Base-by-base conservation (phyloP, 495 filamentous ascomycete genomes). In the Elasticomyces elasticus region DNA sequence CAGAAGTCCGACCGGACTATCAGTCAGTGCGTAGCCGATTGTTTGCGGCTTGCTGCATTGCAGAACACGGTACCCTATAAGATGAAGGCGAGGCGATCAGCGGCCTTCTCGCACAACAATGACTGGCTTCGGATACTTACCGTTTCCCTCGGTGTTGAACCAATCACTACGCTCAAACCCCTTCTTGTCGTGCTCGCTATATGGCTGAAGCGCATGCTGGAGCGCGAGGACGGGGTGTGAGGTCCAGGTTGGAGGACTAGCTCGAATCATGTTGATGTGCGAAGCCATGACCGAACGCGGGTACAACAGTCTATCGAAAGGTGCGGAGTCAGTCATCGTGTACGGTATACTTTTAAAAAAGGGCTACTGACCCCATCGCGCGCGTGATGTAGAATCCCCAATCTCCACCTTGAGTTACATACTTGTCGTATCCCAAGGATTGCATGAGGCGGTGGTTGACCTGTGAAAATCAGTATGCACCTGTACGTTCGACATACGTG, bases 361-460 rank as follows among this genome's bases (percentile, higher is more conserved):
- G n/a, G n/a, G n/a, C n/a, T n/a, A n/a, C n/a, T n/a, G n/a, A n/a
- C 2, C 74, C 79, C 9, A 88, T 70, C 15, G 69, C 58, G 31
- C 84, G 76, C 30, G 79, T 78, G 45, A 87, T 79, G 56, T 73
- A 70, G 51, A 69, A 80, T 27, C 83, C 85, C 78, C 81, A 83
- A 62, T 87, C 84, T 45, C 84, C 82, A 38, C 78, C 83, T 62
- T 83, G 79, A 2, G 74, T 78, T 67, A 77, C 76, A 65, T 91
- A 90, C 51, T 78, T 62, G 12, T 66, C 55, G 68, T 91, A 89
- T 0, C 78, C 77, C 9, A 90, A 76, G 40, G 73, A 68, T 10
- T 75, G 56, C 86, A 91, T 90, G 2, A 91, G 72, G 2, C 72
- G 74, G 63, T 89, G 71, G 49, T 35, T 30, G 43, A 33, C 35